These are phyloP conservation scores for Guyanaporus albipodus DNA, from an alignment of 768 basidiomycete genomes.

Conservation along the genomic window DNA sequence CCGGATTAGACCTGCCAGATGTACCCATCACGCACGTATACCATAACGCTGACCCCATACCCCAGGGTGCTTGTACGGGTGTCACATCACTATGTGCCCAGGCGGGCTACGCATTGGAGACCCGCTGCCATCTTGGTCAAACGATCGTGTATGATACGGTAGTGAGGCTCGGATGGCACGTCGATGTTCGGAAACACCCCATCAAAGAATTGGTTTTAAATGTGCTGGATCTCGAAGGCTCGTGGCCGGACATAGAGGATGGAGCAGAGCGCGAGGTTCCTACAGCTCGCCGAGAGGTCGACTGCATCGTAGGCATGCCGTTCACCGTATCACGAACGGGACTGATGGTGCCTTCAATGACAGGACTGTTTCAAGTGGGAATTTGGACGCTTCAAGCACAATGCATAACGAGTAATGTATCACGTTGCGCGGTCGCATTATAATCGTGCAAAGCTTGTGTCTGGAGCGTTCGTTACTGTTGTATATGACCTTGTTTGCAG, in stretches of 20 bases:
- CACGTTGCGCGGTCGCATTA: conserved; percentile 1
- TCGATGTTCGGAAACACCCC: conserved; percentile 51
- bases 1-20: conserved; percentile 9
- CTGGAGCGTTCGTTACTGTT: conserved; percentile 1
- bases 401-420: neutral
- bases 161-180: conserved; percentile 55
- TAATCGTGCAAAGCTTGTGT: conserved; percentile 1
- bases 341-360: conserved; percentile 2
- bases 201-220: conserved; percentile 53
- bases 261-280: conserved; percentile 50
- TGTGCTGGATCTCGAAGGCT: conserved; percentile 45
- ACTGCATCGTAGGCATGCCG: conserved; percentile 52
- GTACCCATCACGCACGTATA: conserved; percentile 48
- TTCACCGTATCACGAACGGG: neutral
- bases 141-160: conserved; percentile 68
- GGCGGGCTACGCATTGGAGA: conserved; percentile 65
- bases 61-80: conserved; percentile 55
- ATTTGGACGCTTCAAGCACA: conserved; percentile 47
- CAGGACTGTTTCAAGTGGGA: conserved; percentile 82
- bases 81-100: conserved; percentile 49
- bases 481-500: conserved; percentile 5
- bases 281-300: conserved; percentile 51
- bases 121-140: conserved; percentile 58
- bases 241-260: conserved; percentile 36
- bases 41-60: conserved; percentile 70